A percentile compares a stretch with the other conserved stretches of the same genome.
phyloP scores from a whole-genome alignment of 495 filamentous ascomycete species.

The Talaromyces borbonicus region DNA sequence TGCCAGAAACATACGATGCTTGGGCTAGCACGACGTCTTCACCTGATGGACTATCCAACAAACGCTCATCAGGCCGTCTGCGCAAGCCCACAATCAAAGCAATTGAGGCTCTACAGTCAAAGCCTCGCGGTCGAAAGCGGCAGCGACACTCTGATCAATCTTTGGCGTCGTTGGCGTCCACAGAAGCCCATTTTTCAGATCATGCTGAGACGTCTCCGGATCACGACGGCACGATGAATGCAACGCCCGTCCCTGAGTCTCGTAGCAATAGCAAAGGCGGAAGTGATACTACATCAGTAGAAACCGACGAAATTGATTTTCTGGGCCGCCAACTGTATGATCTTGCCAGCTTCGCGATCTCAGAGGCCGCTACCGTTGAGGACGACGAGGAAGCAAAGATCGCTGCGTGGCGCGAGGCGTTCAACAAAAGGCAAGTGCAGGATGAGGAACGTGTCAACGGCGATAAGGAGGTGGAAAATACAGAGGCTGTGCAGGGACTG shows the following conservation, averaged over 20 bases:
- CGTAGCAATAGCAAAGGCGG: not conserved
- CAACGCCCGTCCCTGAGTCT: not conserved
- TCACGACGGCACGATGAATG: not conserved
- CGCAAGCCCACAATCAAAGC: slow-evolving; percentile 33
- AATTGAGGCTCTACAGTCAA: slow-evolving; percentile 27
- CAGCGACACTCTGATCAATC: slow-evolving; percentile 4
- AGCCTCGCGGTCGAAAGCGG: slow-evolving; percentile 4
- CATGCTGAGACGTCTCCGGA: slow-evolving; percentile 1
- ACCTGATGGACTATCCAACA: slow-evolving; percentile 19
- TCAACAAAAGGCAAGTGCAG: slow-evolving; percentile 7
- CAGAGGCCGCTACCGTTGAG: slow-evolving; percentile 10
- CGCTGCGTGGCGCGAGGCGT: slow-evolving; percentile 13
- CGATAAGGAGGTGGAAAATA: not conserved
- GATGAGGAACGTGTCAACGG: not conserved
- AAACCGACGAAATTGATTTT: slow-evolving; percentile 6
- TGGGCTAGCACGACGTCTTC: no score
- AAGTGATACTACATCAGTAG: not conserved
- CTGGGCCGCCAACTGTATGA: slow-evolving; percentile 19
- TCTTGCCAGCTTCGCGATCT: slow-evolving; percentile 17
- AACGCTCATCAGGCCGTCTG: slow-evolving; percentile 23
- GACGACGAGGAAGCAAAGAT: slow-evolving; percentile 8
- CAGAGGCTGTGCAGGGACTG: not conserved
- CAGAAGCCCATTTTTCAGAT: not conserved
- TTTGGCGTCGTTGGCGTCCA: not conserved
- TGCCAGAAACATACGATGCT: no score